phyloP scores from a whole-genome alignment of 2,329 filamentous ascomycete genomes.

The Zopfia rhizophila region DNA sequence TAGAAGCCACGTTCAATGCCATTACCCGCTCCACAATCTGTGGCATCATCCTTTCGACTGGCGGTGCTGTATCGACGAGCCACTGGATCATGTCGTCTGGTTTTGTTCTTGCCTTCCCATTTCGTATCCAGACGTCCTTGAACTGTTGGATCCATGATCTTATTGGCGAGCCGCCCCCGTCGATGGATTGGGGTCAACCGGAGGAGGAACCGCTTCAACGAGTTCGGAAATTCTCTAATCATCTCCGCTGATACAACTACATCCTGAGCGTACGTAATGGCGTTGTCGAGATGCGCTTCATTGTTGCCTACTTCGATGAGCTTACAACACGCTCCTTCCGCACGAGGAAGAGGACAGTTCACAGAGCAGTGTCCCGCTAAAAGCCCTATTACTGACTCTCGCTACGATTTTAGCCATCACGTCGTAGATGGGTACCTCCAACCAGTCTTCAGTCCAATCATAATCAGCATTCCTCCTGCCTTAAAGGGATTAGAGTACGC shows the following conservation, averaged over 20 bases:
- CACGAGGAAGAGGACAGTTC: too few relatives aligned
- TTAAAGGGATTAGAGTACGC: too few relatives aligned
- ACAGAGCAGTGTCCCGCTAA: too few relatives aligned
- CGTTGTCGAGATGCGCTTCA: conserved; percentile 8
- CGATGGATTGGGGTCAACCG: conserved; percentile 1
- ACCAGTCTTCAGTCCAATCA: neutral
- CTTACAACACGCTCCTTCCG: too few relatives aligned
- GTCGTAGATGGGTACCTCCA: conserved; percentile 6
- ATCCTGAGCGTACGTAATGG: conserved; percentile 12
- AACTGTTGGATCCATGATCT: conserved; percentile 4
- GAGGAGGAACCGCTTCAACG: conserved; percentile 7
- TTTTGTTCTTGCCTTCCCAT: conserved; percentile 8
- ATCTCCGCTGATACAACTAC: conserved; percentile 10
- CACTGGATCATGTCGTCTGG: conserved; percentile 11
- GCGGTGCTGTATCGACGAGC: conserved; percentile 10
- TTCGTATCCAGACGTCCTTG: conserved; percentile 3
- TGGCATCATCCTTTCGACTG: conserved; percentile 2
- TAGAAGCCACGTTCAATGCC: conserved; percentile 15
- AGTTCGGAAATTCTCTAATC: conserved; percentile 8
- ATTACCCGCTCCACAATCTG: conserved; percentile 13
- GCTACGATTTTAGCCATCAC: conserved; percentile 10
- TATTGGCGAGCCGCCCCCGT: conserved; percentile 1
- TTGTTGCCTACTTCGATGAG: too few relatives aligned
- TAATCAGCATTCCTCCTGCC: neutral
- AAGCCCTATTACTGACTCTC: conserved; percentile 8